These are phyloP conservation scores for Anthoceros angustus DNA, from an alignment of 225 moss, liverwort and hornwort genomes.

Conservation along the genomic window DNA sequence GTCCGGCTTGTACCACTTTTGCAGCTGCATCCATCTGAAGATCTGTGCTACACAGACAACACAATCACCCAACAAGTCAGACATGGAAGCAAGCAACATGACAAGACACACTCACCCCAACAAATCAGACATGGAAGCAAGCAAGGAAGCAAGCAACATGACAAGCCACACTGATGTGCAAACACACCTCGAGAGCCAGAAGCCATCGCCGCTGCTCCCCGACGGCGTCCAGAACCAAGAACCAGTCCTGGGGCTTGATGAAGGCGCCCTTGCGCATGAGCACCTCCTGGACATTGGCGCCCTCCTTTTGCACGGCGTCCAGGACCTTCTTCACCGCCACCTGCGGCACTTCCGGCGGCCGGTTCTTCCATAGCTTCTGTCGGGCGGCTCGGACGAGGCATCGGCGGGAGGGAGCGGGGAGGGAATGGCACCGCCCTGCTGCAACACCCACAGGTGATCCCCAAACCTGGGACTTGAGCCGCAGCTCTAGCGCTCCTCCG, in stretches of 20 bases:
- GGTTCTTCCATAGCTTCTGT: constrained; percentile 2
- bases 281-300: constrained; percentile 24
- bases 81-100: neutral
- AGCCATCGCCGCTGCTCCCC: constrained; percentile 60
- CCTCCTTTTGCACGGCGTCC: constrained; percentile 14
- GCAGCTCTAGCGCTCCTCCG: neutral
- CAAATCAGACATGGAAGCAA: neutral
- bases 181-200: constrained; percentile 64
- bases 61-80: neutral
- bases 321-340: constrained; percentile 18
- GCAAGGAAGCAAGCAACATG: neutral
- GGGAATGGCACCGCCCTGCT: neutral
- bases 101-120: neutral
- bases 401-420: neutral
- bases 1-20: constrained; percentile 77
- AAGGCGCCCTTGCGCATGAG: constrained; percentile 39
- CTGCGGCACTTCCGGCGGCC: constrained; percentile 9
- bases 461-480: neutral
- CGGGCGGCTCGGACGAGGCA: neutral
- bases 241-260: constrained; percentile 58
- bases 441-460: neutral
- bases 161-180: neutral
- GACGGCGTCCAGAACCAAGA: constrained; percentile 59
- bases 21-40: constrained; percentile 84
- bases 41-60: constrained; percentile 29